Conservation (phyloP, 1,284 basidiomycete species). For the Hypsizygus ulmarius region DNA sequence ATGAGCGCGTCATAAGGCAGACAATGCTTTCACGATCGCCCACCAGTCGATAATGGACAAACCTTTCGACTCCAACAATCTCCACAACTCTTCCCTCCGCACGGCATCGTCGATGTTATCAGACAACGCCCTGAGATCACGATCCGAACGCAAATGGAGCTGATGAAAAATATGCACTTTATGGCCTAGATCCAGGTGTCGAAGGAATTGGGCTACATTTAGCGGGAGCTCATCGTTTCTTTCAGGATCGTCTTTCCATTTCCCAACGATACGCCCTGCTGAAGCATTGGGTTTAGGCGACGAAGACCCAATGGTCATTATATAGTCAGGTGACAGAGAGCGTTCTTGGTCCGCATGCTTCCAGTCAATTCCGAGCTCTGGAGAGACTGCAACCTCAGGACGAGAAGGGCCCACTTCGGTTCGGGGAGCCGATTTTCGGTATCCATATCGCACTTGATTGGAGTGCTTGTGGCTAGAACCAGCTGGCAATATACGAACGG, state of each 20-base stretch:
- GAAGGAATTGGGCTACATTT: background rate
- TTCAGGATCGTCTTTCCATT: background rate
- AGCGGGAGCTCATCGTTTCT: background rate
- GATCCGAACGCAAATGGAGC: background rate
- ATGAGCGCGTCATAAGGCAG: background rate
- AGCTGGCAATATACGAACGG: no score
- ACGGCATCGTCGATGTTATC: slow-evolving; percentile 3
- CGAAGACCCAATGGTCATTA: no score
- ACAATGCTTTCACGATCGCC: slow-evolving; percentile 7
- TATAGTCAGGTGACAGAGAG: no score
- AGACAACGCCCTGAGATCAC: slow-evolving; percentile 1
- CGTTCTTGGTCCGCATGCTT: no score
- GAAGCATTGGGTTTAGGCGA: no score
- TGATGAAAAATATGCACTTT: background rate
- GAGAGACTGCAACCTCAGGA: no score
- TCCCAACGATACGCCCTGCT: no score
- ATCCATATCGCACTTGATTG: no score
- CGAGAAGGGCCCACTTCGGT: no score
- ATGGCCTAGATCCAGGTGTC: background rate
- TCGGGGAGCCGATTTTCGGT: no score
- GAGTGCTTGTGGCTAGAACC: no score
- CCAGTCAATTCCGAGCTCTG: no score
- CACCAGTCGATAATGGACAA: slow-evolving; percentile 11
- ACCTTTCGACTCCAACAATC: slow-evolving; percentile 6
- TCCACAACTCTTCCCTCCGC: slow-evolving; percentile 11